phyloP scores from a whole-genome alignment of 1,139 yeast genomes.

The Saccharomyces hybrid region DNA sequence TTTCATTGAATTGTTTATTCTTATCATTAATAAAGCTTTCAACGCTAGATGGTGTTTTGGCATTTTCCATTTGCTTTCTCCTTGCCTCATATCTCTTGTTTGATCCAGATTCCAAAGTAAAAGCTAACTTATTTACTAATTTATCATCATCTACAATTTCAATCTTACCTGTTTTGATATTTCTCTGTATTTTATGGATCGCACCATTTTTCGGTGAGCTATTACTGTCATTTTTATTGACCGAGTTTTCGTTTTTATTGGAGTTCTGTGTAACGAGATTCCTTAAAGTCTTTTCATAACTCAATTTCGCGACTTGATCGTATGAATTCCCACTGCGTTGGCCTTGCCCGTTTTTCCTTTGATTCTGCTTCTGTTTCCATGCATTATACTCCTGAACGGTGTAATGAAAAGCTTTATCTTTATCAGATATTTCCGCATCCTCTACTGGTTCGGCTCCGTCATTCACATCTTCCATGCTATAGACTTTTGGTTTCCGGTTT shows the following conservation, averaged over 20 bases:
- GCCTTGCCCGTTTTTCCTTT: conserved; percentile 38
- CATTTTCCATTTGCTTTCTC: conserved; percentile 15
- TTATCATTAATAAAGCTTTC: conserved; percentile 50
- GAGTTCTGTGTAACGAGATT: conserved; percentile 6
- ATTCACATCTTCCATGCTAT: conserved; percentile 21
- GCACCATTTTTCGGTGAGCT: conserved; percentile 7
- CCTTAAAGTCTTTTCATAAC: conserved; percentile 37
- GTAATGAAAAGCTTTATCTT: conserved; percentile 36
- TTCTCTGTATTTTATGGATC: conserved; percentile 8
- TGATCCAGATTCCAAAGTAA: conserved; percentile 19
- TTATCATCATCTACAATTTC: conserved; percentile 18
- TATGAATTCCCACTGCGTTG: conserved; percentile 19
- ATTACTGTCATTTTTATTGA: conserved; percentile 12
- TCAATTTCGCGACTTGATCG: conserved; percentile 25
- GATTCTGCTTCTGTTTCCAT: conserved; percentile 47
- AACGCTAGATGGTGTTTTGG: conserved; percentile 4
- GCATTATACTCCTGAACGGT: conserved; percentile 60
- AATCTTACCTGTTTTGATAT: conserved; percentile 11
- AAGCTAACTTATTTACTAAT: conserved; percentile 17
- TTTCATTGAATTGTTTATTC: conserved; percentile 71
- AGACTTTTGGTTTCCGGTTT: conserved; percentile 35
- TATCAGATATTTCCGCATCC: conserved; percentile 16
- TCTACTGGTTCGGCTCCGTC: conserved; percentile 37
- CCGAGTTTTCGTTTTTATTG: conserved; percentile 29
- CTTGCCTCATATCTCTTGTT: conserved; percentile 20